These are phyloP conservation scores for Rasamsonia emersonii DNA, from an alignment of 2,329 filamentous ascomycete species.

Conservation along the genomic window DNA sequence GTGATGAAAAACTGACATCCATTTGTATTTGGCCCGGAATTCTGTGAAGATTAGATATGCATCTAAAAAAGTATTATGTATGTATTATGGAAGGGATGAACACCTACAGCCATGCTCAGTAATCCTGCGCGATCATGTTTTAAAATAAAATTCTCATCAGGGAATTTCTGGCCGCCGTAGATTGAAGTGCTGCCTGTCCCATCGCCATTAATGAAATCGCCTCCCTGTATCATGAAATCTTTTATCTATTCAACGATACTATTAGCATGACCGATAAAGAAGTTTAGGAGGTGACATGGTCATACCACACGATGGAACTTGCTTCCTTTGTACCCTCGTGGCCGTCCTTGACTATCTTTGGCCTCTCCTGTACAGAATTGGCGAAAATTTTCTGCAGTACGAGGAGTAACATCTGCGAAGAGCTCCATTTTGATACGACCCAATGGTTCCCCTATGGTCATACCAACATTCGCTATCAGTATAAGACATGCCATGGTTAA, in stretches of 20 bases:
- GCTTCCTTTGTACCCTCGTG: constrained; percentile 88
- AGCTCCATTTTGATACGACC: constrained; percentile 87
- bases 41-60: constrained; percentile 43
- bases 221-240: constrained; percentile 96
- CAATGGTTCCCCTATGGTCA: constrained; percentile 62
- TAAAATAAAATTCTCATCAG: constrained; percentile 79
- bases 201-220: constrained; percentile 89
- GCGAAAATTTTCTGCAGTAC: constrained; percentile 92
- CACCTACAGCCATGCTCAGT: constrained; percentile 82
- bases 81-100: not conserved
- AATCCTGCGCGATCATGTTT: constrained; percentile 74
- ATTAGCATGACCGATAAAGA: constrained; percentile 5
- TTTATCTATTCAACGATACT: constrained; percentile 55
- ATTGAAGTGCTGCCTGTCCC: constrained; percentile 83
- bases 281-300: constrained; percentile 12
- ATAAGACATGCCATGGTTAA: too few species aligned
- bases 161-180: constrained; percentile 75
- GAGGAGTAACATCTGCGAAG: constrained; percentile 73
- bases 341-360: constrained; percentile 65
- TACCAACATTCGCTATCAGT: not conserved
- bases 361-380: constrained; percentile 94
- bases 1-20: constrained; percentile 98
- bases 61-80: not conserved
- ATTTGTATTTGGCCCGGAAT: constrained; percentile 85
- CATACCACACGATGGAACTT: constrained; percentile 89